Evolutionary conservation across 371 early-diverging fungal species (phyloP), one percentile per base, ranked within the genome.

Genomic region (Mortierella sp.): DNA sequence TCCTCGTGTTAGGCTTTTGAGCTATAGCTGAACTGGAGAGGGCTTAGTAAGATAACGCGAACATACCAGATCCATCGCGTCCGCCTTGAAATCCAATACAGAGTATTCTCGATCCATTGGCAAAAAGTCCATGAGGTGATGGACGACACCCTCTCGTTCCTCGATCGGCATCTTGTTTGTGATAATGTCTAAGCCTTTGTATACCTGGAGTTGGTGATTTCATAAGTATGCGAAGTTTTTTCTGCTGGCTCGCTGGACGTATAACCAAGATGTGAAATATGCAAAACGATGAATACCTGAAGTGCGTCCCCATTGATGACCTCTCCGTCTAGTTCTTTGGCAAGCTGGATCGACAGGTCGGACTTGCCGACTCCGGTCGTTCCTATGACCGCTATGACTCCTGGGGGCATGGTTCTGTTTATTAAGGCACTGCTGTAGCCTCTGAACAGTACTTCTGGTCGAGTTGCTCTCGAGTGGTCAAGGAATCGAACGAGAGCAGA

Each of bases 321-420:
- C 68, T 97, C 96, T n/a, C 97, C 98, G 31, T 86, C 73, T 4
- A 97, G 61, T 1, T 86, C 85, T 46, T 92, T 86, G 31, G 95
- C 93, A 42, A 99, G 78, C 61, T 95, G 93, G 30, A 98, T 88
- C 2, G 95, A 92, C 9, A 98, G 80, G 60, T 95, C 87, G 21
- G 96, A 92, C 73, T 99, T 99, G 24, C 99, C 95, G 14, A 96
- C 96, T 4, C 97, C 97, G 0, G 97, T 96, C 3, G 95, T 95
- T 5, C 97, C 97, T 63, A 89, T 83, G 54, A 90, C 83, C 2
- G 89, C 82, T 46, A 84, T 69, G 41, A 83, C 59, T 4, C 78
- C 65, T 50, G 72, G 72, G 12, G 60, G 60, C 80, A 80, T 80
- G 32, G 52, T 51, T 60, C 50, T 46, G 6, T 19, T 53, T n/a